Evolutionary conservation across 805 yeast genomes (phyloP).

Genomic region (Geotrichum ghanense): DNA sequence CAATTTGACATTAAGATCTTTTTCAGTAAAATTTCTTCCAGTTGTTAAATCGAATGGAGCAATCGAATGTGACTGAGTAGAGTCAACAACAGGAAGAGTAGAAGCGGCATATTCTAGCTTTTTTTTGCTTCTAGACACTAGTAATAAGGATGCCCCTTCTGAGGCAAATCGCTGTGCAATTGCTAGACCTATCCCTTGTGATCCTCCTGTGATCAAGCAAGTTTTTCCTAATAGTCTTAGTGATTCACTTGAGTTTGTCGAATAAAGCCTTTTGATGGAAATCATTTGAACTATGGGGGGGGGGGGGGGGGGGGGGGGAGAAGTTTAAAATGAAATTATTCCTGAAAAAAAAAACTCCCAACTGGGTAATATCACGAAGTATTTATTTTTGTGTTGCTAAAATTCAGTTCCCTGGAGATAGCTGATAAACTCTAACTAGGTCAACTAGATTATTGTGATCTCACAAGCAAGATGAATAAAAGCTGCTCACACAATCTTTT

Average conservation of each 20-base stretch:
- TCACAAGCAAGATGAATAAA: neutral
- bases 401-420: no score
- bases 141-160: slow-evolving; percentile 40
- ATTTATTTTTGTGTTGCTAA: no score
- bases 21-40: neutral
- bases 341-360: no score
- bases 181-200: slow-evolving; percentile 53
- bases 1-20: neutral
- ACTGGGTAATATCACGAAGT: no score
- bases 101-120: slow-evolving; percentile 24
- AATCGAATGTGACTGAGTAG: neutral
- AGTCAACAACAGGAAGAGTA: slow-evolving; percentile 9
- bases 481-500: neutral
- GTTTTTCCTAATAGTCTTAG: slow-evolving; percentile 9
- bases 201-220: slow-evolving; percentile 48
- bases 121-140: slow-evolving; percentile 38
- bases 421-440: no score
- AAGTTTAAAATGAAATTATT: no score
- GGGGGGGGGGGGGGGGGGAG: no score
- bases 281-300: no score
- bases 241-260: no score
- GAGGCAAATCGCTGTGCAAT: slow-evolving; percentile 41
- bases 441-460: no score
- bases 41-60: neutral
- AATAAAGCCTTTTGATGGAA: no score